Evolutionary conservation across 2,329 filamentous ascomycete genomes (phyloP), one percentile per base, ranked within the genome.

Genomic region (Dothistroma pini): DNA sequence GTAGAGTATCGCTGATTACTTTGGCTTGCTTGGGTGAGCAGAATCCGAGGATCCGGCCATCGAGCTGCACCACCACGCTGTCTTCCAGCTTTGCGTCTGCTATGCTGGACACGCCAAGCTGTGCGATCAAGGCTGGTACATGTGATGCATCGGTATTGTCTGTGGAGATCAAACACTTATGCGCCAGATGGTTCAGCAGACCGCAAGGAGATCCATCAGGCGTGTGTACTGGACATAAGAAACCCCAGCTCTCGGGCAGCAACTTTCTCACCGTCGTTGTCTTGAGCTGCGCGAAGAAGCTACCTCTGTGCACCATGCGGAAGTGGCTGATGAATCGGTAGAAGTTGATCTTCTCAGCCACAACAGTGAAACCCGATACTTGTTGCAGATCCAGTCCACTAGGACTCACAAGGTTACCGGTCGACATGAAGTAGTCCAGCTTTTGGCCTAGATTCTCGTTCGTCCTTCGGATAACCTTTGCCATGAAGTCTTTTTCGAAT

Each of bases 261-360:
- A 99, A 81, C 76, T 97, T 99, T 79, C 95, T 86, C 55, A 99
- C 95, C 0, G 95, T 95, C 0, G 95, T 99, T 0, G 95, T 99
- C 79, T 97, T 97, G 66, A 99, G 79, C 75, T 97, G 91, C 3
- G 95, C 95, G 75, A 99, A 99, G 84, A 99, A 99, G 74, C 91
- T 95, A 81, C 95, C 95, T 86, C 95, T 87, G 80, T 99, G 95
- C 60, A 99, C 91, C 92, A 97, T 97, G 68, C 95, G 89, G 84
- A 99, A 99, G 77, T 99, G 95, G 76, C 91, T 95, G 79, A 99
- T 96, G 79, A 97, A 99, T 71, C 95, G 91, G 72, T 96, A 86
- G 75, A 97, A 99, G 79, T 99, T 99, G 74, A 99, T 93, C 83
- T 97, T 97, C 75, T 99, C 95, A 2, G 95, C 95, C 56, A 97